phyloP scores from a whole-genome alignment of 108 stramenopile species.

The Ochromonas danica region DNA sequence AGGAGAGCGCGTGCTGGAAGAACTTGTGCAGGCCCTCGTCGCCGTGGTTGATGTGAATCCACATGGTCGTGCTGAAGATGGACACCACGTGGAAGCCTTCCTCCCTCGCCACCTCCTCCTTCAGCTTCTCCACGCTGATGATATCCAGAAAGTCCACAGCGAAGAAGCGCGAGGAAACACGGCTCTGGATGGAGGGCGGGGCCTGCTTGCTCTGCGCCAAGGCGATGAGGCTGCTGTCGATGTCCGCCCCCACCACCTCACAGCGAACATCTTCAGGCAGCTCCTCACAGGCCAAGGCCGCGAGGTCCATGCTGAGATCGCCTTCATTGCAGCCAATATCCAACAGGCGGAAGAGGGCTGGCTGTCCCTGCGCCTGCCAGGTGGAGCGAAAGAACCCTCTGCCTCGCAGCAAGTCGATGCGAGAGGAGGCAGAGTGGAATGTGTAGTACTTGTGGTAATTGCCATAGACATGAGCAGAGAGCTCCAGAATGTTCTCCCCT shows the following conservation, averaged over 20 bases:
- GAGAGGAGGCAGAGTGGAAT: not conserved
- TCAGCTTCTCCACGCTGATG: not conserved
- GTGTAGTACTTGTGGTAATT: slow-evolving; percentile 29
- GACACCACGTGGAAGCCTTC: not conserved
- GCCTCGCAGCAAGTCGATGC: not conserved
- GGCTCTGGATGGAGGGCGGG: no score
- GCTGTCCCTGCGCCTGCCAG: not conserved
- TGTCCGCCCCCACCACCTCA: not conserved
- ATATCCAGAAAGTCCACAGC: not conserved
- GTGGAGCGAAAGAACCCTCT: not conserved
- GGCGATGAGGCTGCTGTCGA: not conserved
- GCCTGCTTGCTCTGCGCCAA: not conserved
- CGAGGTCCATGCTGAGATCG: not conserved
- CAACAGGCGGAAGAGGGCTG: not conserved
- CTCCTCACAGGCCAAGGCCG: not conserved
- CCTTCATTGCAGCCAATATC: slow-evolving; percentile 25
- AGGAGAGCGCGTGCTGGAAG: not conserved
- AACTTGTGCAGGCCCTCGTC: slow-evolving; percentile 23
- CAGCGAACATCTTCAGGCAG: not conserved
- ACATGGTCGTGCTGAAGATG: slow-evolving; percentile 32
- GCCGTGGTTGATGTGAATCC: slow-evolving; percentile 39
- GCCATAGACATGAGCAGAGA: slow-evolving; percentile 9
- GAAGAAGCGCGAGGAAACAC: not conserved
- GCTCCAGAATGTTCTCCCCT: no score
- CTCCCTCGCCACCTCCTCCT: not conserved